Percentiles rank a stretch among this genome's conserved stretches.
Conservation (phyloP, 2,329 filamentous ascomycete species). For the Onygena corvina region DNA sequence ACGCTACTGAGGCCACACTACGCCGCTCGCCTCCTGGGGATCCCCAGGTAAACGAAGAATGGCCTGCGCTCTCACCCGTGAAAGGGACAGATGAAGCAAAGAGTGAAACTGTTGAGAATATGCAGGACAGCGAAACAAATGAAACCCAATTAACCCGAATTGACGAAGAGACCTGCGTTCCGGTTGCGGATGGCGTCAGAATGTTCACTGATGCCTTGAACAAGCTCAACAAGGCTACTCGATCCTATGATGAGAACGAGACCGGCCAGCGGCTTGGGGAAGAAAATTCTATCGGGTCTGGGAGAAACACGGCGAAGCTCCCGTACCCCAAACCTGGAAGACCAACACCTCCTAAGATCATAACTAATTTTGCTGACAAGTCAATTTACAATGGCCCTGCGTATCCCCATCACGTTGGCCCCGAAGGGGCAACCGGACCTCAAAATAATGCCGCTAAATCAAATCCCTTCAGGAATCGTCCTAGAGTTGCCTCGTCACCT, state of each 20-base stretch:
- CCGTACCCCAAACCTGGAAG: neutral
- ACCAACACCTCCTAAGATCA: neutral
- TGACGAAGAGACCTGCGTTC: neutral
- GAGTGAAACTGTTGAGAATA: neutral
- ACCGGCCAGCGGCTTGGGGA: neutral
- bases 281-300: neutral
- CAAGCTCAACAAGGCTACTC: slow-evolving; percentile 1
- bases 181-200: slow-evolving; percentile 5
- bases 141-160: neutral
- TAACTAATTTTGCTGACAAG: neutral
- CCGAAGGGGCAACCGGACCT: neutral
- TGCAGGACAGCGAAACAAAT: neutral
- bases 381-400: neutral
- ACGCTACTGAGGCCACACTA: slow-evolving; percentile 9
- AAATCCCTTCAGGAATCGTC: slow-evolving; percentile 14
- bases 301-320: neutral
- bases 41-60: slow-evolving; percentile 12
- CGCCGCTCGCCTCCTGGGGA: neutral
- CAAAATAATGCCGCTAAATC: neutral
- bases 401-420: neutral
- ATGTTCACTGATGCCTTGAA: slow-evolving; percentile 11
- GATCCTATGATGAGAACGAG: neutral
- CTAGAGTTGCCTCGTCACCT: neutral
- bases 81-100: slow-evolving; percentile 3
- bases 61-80: slow-evolving; percentile 11